A percentile compares a stretch with the other conserved stretches of the same genome.
These are phyloP conservation scores for Saitozyma podzolica DNA, from an alignment of 768 basidiomycete species.

Conservation along the genomic window DNA sequence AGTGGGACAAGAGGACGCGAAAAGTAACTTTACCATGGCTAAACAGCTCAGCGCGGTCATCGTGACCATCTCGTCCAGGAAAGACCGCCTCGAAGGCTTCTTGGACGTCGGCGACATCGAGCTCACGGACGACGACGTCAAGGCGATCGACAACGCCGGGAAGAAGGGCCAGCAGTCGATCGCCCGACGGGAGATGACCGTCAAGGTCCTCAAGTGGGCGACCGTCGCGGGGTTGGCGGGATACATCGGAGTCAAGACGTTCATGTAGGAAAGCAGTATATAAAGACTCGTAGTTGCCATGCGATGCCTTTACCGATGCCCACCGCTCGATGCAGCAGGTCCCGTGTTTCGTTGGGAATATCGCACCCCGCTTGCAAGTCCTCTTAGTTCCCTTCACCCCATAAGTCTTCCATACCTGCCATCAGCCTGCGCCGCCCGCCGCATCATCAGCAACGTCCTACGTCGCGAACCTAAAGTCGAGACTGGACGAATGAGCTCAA, in stretches of 20 bases:
- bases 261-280: too few species aligned
- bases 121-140: conserved; percentile 49
- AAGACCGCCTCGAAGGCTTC: conserved; percentile 66
- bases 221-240: background rate
- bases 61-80: conserved; percentile 48
- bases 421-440: too few species aligned
- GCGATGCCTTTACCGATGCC: too few species aligned
- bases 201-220: background rate
- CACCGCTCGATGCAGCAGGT: too few species aligned
- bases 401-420: too few species aligned
- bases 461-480: conserved; percentile 22
- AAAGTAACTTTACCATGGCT: too few species aligned
- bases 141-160: conserved; percentile 52
- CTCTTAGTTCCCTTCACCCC: too few species aligned
- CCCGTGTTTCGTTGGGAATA: too few species aligned
- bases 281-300: too few species aligned
- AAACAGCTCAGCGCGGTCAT: conserved; percentile 45
- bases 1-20: conserved; percentile 1
- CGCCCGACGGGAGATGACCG: conserved; percentile 7
- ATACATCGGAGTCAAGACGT: background rate
- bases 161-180: conserved; percentile 39
- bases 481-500: conserved; percentile 6
- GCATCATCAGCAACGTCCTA: too few species aligned
- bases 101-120: conserved; percentile 65
- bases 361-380: too few species aligned